These are phyloP conservation scores for Sextonia rubra DNA, from an alignment of 164 flowering plant species.

Conservation along the genomic window DNA sequence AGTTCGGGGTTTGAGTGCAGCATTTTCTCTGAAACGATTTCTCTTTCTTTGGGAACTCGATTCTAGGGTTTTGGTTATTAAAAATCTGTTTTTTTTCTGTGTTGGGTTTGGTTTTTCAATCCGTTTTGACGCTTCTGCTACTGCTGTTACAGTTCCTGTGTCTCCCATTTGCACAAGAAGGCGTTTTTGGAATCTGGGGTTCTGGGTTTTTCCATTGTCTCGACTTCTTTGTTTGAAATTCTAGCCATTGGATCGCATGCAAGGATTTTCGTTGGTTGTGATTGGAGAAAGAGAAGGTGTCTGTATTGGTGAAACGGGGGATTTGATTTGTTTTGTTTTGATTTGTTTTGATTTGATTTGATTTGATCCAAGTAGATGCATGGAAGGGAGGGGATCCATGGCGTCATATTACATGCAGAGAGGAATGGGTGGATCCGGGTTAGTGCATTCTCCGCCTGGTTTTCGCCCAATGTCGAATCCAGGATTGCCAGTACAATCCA, in stretches of 20 bases:
- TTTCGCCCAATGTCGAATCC: conserved; percentile 38
- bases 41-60: not conserved
- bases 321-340: too few species aligned
- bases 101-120: not conserved
- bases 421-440: conserved; percentile 44
- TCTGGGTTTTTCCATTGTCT: too few species aligned
- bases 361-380: conserved; percentile 46
- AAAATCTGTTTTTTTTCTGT: not conserved
- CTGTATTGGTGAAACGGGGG: too few species aligned
- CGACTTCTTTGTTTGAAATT: too few species aligned
- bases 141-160: too few species aligned
- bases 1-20: not conserved
- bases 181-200: too few species aligned
- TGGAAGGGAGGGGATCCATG: conserved; percentile 90
- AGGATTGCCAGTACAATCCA: conserved; percentile 38
- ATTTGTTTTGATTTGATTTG: too few species aligned
- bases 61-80: conserved; percentile 4
- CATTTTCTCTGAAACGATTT: not conserved
- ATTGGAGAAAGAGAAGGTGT: too few species aligned
- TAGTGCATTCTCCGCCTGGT: conserved; percentile 45
- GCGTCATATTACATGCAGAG: conserved; percentile 64
- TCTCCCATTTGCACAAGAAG: too few species aligned
- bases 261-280: too few species aligned
- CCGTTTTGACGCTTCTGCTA: too few species aligned
- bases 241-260: too few species aligned